These are phyloP conservation scores for Dryas integrifolia DNA, from an alignment of 331 rosid genomes.

Conservation along the genomic window DNA sequence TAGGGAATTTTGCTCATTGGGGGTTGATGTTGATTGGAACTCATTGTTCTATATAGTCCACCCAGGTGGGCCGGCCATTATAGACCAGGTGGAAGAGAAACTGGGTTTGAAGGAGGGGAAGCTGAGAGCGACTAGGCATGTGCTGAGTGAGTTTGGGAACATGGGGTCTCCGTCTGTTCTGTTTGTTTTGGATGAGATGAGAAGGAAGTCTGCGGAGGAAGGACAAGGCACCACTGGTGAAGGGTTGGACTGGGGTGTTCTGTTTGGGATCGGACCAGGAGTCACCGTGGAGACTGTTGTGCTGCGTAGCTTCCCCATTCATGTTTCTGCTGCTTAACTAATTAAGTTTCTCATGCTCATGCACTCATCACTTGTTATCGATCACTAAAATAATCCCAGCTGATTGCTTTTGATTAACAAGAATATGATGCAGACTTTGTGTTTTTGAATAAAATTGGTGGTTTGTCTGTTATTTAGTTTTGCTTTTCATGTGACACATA, in stretches of 20 bases:
- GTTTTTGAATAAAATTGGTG: no score
- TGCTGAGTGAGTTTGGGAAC: conserved; percentile 46
- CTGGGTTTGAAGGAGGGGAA: conserved; percentile 36
- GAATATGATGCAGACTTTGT: no score
- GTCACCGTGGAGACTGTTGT: conserved; percentile 39
- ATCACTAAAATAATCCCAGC: no score
- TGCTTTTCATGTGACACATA: no score
- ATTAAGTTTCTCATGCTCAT: no score
- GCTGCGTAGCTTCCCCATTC: conserved; percentile 18
- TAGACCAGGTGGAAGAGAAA: conserved; percentile 29
- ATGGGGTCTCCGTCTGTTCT: conserved; percentile 36
- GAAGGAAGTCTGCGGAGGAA: conserved; percentile 33
- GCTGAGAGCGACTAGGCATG: conserved; percentile 32
- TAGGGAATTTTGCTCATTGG: conserved; percentile 25
- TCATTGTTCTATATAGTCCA: conserved; percentile 43
- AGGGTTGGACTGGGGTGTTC: conserved; percentile 49
- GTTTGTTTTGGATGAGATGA: conserved; percentile 39
- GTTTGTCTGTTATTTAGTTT: no score
- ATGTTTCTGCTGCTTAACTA: no score
- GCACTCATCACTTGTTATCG: no score
- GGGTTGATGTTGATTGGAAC: conserved; percentile 40
- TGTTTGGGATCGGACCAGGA: conserved; percentile 50
- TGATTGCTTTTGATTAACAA: no score
- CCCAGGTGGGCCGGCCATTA: conserved; percentile 54
- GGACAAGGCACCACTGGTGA: conserved; percentile 38